Evolutionary conservation across 169 alveolate species (phyloP).

Genomic region (Eimeria brunetti): DNA sequence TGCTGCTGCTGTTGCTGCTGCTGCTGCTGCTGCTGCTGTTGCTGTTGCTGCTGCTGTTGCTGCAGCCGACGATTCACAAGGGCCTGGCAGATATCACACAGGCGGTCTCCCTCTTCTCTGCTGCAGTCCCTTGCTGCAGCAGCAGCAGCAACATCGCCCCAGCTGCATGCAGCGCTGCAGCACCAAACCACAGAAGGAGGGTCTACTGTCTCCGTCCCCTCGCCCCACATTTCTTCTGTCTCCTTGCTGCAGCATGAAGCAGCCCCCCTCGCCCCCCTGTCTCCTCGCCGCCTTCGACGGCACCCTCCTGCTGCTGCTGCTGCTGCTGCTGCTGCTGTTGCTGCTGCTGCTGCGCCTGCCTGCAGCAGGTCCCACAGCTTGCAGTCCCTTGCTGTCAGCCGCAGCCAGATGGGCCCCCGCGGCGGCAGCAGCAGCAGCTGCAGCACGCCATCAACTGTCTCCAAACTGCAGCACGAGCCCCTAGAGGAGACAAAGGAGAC

Average conservation of each 20-base stretch:
- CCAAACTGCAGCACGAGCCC: not conserved
- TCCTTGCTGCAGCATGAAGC: not conserved
- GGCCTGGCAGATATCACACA: not conserved
- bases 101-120: not conserved
- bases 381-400: constrained; percentile 31
- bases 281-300: too few relatives aligned
- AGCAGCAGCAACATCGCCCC: constrained; percentile 1
- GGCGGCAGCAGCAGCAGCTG: constrained; percentile 35
- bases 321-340: constrained; percentile 38
- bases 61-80: not conserved
- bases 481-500: not conserved
- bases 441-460: not conserved
- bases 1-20: constrained; percentile 28
- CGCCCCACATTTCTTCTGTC: not conserved
- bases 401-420: constrained; percentile 51
- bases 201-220: too few relatives aligned
- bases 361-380: constrained; percentile 35
- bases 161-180: constrained; percentile 31
- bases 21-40: not conserved
- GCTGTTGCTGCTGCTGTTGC: not conserved
- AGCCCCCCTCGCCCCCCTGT: not conserved
- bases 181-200: constrained; percentile 36
- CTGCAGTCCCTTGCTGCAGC: constrained; percentile 48
- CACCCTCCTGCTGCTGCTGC: constrained; percentile 17
- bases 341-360: constrained; percentile 46